Evolutionary conservation across 371 early-diverging fungal species (phyloP), one percentile per base, ranked within the genome.

Genomic region (Lichtheimia ornata): DNA sequence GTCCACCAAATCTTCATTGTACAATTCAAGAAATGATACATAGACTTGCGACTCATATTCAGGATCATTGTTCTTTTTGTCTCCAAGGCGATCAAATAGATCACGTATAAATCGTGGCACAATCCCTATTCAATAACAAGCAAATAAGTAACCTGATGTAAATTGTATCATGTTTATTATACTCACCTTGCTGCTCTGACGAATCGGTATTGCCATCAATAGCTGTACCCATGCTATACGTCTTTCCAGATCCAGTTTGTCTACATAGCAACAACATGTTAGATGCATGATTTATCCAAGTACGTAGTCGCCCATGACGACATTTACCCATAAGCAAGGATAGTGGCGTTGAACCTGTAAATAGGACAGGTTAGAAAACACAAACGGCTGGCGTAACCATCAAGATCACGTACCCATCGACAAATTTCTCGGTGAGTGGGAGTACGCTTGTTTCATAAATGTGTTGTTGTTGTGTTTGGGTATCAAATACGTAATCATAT

Each of bases 1-100:
- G 72, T 97, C 96, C 12, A 88, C 84, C 4, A 97, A 73, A 53
- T 95, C 94, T 78, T 99, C 99, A 73, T 99, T 99, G 81, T 99
- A 98, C 20, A 99, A 76, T 73, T 99, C 99, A 20, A 97, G 68
- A 74, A 91, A 97, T 41, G 94, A 87, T 5, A 89, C 85, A 50
- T 64, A 78, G 18, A 91, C 85, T 62, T 86, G 81, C 47, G 81
- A 86, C 22, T 86, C 75, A 59, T 70, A 81, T 5, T 52, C 20
- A 6, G 59, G 20, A 17, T 18, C 22, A 14, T 9, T 56, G 18
- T 25, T 14, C 61, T 58, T 58, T 25, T 58, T 58, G 24, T 69
- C 56, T 9, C 78, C 59, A 58, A 67, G 69, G 35, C 74, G 71
- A 22, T 58, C 62, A 62, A 79, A 96, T 40, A 96, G 74, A 50